Evolutionary conservation across 805 yeast species (phyloP).

Genomic region (Kockiozyma suomiensis): DNA sequence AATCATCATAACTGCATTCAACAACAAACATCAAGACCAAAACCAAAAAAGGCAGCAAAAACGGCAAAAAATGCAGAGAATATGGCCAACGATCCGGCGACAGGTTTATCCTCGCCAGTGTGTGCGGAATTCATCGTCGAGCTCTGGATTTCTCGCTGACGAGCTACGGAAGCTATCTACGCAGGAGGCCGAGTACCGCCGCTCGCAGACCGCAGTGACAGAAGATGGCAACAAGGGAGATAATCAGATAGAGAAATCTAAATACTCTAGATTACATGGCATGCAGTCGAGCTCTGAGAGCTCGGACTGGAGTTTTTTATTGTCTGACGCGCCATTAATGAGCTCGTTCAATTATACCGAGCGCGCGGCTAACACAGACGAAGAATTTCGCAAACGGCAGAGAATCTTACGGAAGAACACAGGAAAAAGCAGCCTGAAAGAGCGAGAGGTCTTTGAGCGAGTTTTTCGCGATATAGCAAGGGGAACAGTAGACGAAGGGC

Average conservation of each 20-base stretch:
- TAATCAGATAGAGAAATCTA: not conserved
- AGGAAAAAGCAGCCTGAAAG: slow-evolving; percentile 17
- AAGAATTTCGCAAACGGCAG: not conserved
- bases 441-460: slow-evolving; percentile 20
- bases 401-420: slow-evolving; percentile 11
- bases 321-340: not conserved
- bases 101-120: not conserved
- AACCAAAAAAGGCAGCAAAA: not conserved
- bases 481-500: not conserved
- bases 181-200: not conserved
- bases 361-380: not conserved
- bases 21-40: too few relatives aligned
- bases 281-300: not conserved
- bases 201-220: not conserved
- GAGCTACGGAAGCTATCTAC: slow-evolving; percentile 1
- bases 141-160: slow-evolving; percentile 7
- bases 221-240: not conserved
- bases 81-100: not conserved
- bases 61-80: not conserved
- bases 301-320: slow-evolving; percentile 4
- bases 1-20: too few relatives aligned
- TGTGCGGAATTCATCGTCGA: not conserved
- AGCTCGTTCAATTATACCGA: not conserved
- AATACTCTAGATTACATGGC: not conserved
- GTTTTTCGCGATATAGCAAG: slow-evolving; percentile 21